Conservation (phyloP, 2,329 filamentous ascomycete species). For the Dactylellina parvicollis region DNA sequence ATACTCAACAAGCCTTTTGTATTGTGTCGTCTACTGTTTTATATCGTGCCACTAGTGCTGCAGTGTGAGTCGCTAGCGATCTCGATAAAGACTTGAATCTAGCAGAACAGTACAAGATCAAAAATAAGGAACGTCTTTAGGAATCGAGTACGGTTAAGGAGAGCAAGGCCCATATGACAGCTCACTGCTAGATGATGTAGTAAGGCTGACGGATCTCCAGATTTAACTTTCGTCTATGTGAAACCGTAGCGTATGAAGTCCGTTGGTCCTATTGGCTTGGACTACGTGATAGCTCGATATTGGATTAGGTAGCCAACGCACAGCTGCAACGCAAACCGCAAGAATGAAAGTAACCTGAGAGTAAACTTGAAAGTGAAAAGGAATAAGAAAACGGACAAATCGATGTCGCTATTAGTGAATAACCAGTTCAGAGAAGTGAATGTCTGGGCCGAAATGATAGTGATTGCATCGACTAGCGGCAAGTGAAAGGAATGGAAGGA, state of each 20-base stretch:
- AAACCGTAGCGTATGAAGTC: constrained; percentile 46
- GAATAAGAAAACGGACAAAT: constrained; percentile 22
- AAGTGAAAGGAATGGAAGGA: constrained; percentile 40
- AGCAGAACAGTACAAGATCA: background rate
- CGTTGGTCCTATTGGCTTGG: constrained; percentile 32
- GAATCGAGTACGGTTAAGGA: background rate
- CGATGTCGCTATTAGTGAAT: constrained; percentile 36
- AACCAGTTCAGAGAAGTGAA: constrained; percentile 18
- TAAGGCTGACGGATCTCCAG: constrained; percentile 39
- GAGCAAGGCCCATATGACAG: background rate
- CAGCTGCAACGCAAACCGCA: constrained; percentile 45
- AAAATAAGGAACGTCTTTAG: constrained; percentile 5
- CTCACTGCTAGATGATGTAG: constrained; percentile 17
- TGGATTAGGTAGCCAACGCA: constrained; percentile 49
- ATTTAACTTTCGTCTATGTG: constrained; percentile 51
- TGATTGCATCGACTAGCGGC: constrained; percentile 27
- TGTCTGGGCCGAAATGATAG: constrained; percentile 24
- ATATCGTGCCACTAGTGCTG: background rate
- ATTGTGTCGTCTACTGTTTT: background rate
- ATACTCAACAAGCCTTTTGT: background rate
- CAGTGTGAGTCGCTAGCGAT: background rate
- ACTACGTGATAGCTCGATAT: constrained; percentile 15
- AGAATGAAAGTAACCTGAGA: constrained; percentile 2
- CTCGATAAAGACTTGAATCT: background rate
- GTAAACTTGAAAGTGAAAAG: background rate